Evolutionary conservation across 1,284 basidiomycete genomes (phyloP), one percentile per base, ranked within the genome.

Genomic region (Papiliotrema fonsecae): DNA sequence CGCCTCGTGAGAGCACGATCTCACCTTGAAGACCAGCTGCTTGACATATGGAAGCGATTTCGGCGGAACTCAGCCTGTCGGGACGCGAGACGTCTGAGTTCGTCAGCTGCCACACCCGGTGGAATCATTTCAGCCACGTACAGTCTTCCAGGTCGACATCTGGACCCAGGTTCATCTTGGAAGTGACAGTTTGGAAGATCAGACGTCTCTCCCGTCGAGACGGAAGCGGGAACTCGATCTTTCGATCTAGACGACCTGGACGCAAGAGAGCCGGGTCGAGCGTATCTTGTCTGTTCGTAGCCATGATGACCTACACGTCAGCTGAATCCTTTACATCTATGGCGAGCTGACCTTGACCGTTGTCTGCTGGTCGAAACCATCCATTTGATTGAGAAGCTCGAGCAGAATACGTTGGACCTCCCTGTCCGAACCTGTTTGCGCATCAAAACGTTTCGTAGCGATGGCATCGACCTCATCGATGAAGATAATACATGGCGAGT

Each of bases 381-480:
- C 96, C 96, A 99, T 99, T 72, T 99, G 96, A 71, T 97, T 98
- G 54, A 99, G 79, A 54, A 99, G 77, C 72, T 99, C 96, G n/a
- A 99, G 83, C 57, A 99, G 74, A 68, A 99, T 98, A 76, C 96
- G 90, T 74, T 99, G 96, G 18, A 99, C 96, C 76, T 99, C 96
- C 61, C 96, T 82, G 76, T 99, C 96, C 13, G 96, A 96, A 67
- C 96, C 96, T 1, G 96, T 98, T 73, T 99, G 96, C 3, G 96
- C 96, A 67, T 98, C 96, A 77, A 99, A 99, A 72, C 96, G 92
- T 76, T 98, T 99, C 34, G 96, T 98, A 4, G 96, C 96, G 69
- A 99, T 98, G 19, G 96, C 96, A 66, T 99, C 96, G 56, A 99
- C 93, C 72, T 99, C 94, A 70, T 97, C 94, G 69, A 99, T 98